Conservation (phyloP, 73 alveolate species). For the Breviolum minutum region DNA sequence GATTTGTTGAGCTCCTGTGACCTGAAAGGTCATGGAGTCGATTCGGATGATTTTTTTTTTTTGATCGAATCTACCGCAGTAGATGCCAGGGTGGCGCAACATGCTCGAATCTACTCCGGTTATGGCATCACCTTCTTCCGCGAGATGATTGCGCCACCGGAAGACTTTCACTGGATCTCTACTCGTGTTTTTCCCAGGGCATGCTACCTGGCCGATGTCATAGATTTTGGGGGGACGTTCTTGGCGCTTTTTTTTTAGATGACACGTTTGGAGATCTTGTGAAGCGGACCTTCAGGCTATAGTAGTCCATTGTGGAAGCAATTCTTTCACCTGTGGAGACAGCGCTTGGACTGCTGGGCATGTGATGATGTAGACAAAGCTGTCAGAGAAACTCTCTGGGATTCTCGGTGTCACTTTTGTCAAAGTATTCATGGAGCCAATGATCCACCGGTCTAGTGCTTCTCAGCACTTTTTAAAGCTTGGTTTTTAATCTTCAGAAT, state of each 20-base stretch:
- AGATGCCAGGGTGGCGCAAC: constrained; percentile 59
- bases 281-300: constrained; percentile 24
- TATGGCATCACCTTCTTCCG: constrained; percentile 80
- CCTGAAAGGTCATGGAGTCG: too few species aligned
- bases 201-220: constrained; percentile 6
- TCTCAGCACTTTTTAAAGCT: too few species aligned
- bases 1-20: not conserved
- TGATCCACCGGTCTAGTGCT: too few species aligned
- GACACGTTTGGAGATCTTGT: not conserved
- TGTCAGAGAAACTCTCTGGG: constrained; percentile 20
- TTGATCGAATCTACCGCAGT: not conserved
- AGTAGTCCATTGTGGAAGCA: constrained; percentile 46
- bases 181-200: constrained; percentile 60
- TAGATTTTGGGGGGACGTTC: not conserved
- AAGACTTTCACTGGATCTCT: constrained; percentile 56
- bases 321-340: constrained; percentile 42
- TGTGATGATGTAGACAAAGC: constrained; percentile 29
- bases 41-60: too few species aligned
- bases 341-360: constrained; percentile 43
- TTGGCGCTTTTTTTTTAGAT: not conserved
- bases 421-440: not conserved
- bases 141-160: constrained; percentile 68
- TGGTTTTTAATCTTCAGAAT: too few species aligned
- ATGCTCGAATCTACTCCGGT: constrained; percentile 78
- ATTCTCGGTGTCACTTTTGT: not conserved